Evolutionary conservation across 108 stramenopile species (phyloP).

Genomic region (Licmophora abbreviata): DNA sequence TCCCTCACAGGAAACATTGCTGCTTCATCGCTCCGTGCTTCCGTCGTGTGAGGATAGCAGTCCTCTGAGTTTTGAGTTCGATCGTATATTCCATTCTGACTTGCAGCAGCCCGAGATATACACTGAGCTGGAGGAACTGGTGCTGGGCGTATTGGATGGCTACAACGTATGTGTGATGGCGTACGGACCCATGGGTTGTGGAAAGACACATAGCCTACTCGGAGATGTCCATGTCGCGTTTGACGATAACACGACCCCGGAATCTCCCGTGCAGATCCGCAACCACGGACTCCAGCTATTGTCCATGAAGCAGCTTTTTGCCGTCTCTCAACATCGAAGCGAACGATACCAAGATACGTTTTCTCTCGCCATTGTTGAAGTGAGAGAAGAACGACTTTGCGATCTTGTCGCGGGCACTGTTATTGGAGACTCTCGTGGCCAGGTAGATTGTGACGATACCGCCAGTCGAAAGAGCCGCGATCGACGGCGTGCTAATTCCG

Average conservation of each 20-base stretch:
- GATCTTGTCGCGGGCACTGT: conserved; percentile 66
- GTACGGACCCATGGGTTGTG: conserved; percentile 87
- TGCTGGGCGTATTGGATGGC: conserved; percentile 89
- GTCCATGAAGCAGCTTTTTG: conserved; percentile 56
- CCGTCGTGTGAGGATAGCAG: conserved; percentile 5
- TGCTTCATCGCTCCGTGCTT: conserved; percentile 41
- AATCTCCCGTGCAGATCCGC: conserved; percentile 14
- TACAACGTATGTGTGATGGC: conserved; percentile 93
- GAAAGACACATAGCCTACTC: conserved; percentile 93
- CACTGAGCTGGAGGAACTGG: conserved; percentile 80
- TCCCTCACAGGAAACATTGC: conserved; percentile 59
- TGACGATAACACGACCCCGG: conserved; percentile 2
- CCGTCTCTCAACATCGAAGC: conserved; percentile 47
- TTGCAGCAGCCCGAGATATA: conserved; percentile 78
- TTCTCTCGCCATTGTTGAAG: conserved; percentile 63
- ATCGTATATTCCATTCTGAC: conserved; percentile 76
- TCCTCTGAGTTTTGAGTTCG: conserved; percentile 79
- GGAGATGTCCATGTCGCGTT: conserved; percentile 31
- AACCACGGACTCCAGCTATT: conserved; percentile 63
- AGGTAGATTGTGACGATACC: conserved; percentile 27
- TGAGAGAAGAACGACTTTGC: conserved; percentile 61
- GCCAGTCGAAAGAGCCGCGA: conserved; percentile 7
- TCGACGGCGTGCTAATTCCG: conserved; percentile 16
- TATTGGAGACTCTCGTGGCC: conserved; percentile 50
- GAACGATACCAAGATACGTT: conserved; percentile 67